Conservation (phyloP, 805 yeast species). For the Saccharomycopsis selenospora region DNA sequence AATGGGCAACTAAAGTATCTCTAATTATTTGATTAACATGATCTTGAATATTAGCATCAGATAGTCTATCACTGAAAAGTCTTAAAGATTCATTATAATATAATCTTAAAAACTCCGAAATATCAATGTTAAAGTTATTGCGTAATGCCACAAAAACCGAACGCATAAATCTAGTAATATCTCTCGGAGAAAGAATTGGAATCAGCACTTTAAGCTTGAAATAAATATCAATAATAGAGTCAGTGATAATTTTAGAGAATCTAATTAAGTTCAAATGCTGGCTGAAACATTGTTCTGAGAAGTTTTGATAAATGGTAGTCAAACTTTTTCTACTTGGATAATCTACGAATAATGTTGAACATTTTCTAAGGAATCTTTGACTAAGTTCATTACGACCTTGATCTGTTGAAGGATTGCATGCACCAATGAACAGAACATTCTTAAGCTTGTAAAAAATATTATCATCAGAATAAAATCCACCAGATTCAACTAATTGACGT, state of each 20-base stretch:
- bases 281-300: slow-evolving; percentile 28
- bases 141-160: slow-evolving; percentile 16
- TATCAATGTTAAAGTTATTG: slow-evolving; percentile 5
- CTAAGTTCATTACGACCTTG: slow-evolving; percentile 59
- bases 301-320: slow-evolving; percentile 55
- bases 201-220: slow-evolving; percentile 37
- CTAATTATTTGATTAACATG: slow-evolving; percentile 41
- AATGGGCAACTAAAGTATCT: slow-evolving; percentile 31
- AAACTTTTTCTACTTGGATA: slow-evolving; percentile 66
- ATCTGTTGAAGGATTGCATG: slow-evolving; percentile 86
- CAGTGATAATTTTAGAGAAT: slow-evolving; percentile 40
- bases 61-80: slow-evolving; percentile 68
- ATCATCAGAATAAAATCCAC: slow-evolving; percentile 69
- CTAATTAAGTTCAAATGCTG: slow-evolving; percentile 6
- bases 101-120: slow-evolving; percentile 46
- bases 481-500: slow-evolving; percentile 63
- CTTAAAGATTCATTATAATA: slow-evolving; percentile 82
- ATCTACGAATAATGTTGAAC: slow-evolving; percentile 62
- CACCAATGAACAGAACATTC: slow-evolving; percentile 81
- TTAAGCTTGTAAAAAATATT: slow-evolving; percentile 59
- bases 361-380: slow-evolving; percentile 58
- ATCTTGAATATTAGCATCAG: slow-evolving; percentile 35
- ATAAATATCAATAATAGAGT: slow-evolving; percentile 56
- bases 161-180: slow-evolving; percentile 51
- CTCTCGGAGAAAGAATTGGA: slow-evolving; percentile 75